A percentile compares a stretch with the other conserved stretches of the same genome.
Evolutionary conservation across 2,329 filamentous ascomycete species (phyloP).

Genomic region (Metarhizium anisopliae): DNA sequence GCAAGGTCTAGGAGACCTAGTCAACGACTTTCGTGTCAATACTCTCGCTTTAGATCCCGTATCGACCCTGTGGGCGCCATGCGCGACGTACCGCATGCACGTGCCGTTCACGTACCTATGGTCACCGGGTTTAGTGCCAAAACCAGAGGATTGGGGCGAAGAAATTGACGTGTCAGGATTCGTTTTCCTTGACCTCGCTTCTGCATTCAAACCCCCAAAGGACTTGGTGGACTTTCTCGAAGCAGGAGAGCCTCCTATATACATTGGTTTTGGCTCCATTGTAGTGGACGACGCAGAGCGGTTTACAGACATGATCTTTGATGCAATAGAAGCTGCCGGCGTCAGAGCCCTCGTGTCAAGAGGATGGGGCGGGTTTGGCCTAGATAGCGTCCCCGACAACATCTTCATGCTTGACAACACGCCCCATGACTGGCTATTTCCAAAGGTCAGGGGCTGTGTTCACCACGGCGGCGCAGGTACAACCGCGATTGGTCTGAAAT

Average conservation of each 20-base stretch:
- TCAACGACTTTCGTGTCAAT: conserved; percentile 64
- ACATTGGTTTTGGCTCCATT: conserved; percentile 70
- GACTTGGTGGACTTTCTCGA: conserved; percentile 47
- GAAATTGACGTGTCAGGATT: conserved; percentile 71
- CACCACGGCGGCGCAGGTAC: conserved; percentile 75
- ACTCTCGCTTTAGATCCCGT: conserved; percentile 65
- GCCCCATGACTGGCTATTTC: conserved; percentile 72
- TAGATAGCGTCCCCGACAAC: conserved; percentile 46
- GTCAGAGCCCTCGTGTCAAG: conserved; percentile 65
- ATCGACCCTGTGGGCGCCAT: conserved; percentile 68
- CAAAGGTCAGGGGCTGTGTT: conserved; percentile 54
- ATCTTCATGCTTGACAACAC: conserved; percentile 66
- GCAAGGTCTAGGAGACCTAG: conserved; percentile 76
- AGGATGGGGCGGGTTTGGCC: conserved; percentile 66
- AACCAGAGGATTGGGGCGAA: conserved; percentile 58
- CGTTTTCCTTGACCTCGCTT: conserved; percentile 64
- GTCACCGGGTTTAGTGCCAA: conserved; percentile 57
- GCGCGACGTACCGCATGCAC: conserved; percentile 61
- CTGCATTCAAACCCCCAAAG: conserved; percentile 48
- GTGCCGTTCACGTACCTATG: conserved; percentile 70
- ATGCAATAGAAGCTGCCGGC: conserved; percentile 55
- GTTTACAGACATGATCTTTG: conserved; percentile 64
- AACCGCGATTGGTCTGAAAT: conserved; percentile 64
- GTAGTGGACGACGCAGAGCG: conserved; percentile 62
- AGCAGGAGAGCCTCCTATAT: conserved; percentile 51